Evolutionary conservation across 163 green algal species (phyloP).

Genomic region (Trebouxiophyceae sp.): DNA sequence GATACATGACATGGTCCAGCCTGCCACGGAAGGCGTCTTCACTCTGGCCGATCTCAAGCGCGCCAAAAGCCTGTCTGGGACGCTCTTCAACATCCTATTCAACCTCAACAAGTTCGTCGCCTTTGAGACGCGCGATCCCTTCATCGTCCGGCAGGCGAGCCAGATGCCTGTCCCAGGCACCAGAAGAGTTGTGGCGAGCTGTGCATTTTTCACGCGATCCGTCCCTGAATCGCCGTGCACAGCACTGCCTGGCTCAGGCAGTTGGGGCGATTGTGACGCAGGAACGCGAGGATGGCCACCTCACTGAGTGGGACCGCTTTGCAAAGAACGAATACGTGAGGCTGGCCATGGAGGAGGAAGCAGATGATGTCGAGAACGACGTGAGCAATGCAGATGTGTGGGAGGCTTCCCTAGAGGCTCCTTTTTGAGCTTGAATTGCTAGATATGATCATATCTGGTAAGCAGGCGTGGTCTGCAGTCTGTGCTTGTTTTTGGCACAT

Average conservation of each 20-base stretch:
- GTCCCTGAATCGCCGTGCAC: background rate
- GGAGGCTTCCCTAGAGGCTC: too few relatives aligned
- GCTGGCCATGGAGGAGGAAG: constrained; percentile 88
- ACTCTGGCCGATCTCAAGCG: constrained; percentile 77
- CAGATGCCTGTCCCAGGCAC: too few relatives aligned
- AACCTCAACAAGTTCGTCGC: constrained; percentile 97
- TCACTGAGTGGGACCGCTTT: constrained; percentile 81
- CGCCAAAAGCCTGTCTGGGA: constrained; percentile 54
- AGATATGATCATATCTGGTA: too few relatives aligned
- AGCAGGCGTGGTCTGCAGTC: too few relatives aligned
- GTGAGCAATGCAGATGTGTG: too few relatives aligned
- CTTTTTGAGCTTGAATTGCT: too few relatives aligned
- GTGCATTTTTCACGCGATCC: background rate
- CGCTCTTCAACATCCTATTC: constrained; percentile 98
- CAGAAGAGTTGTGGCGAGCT: too few relatives aligned
- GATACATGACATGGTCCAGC: constrained; percentile 96
- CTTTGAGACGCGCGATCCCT: constrained; percentile 92
- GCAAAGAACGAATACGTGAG: constrained; percentile 70
- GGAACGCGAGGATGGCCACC: constrained; percentile 53
- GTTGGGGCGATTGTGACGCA: constrained; percentile 1
- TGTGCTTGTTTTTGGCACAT: too few relatives aligned
- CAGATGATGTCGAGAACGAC: too few relatives aligned
- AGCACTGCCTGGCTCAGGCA: background rate
- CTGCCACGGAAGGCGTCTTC: constrained; percentile 42
- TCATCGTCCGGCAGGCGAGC: constrained; percentile 76